These are phyloP conservation scores for Xylogone sp. DNA, from an alignment of 2,329 filamentous ascomycete species.

Conservation along the genomic window DNA sequence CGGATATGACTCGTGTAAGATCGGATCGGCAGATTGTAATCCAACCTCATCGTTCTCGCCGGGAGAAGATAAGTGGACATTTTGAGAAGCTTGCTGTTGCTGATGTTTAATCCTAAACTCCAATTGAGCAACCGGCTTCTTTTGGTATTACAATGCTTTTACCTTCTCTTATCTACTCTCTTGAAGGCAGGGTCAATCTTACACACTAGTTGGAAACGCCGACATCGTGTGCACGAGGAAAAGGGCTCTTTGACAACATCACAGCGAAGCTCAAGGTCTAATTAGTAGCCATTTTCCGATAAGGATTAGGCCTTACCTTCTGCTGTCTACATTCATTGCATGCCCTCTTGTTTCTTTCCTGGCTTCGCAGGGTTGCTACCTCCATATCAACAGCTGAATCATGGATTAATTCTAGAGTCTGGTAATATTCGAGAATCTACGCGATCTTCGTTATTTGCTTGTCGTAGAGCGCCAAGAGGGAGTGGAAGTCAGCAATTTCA, in stretches of 20 bases:
- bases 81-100: not conserved
- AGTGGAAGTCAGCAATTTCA: too few relatives aligned
- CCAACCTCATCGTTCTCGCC: not conserved
- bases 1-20: not conserved
- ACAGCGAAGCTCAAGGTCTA: conserved; percentile 61
- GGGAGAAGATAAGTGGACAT: not conserved
- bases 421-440: too few relatives aligned
- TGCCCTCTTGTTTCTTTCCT: conserved; percentile 54
- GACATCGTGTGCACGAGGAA: conserved; percentile 68
- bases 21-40: not conserved
- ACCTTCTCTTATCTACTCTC: conserved; percentile 71
- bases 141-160: conserved; percentile 33
- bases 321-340: conserved; percentile 80
- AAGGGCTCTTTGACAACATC: conserved; percentile 77
- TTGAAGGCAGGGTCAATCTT: conserved; percentile 83
- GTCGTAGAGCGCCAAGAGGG: too few relatives aligned
- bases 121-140: not conserved
- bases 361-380: not conserved
- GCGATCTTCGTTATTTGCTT: too few relatives aligned
- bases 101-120: not conserved
- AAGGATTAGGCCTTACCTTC: conserved; percentile 50
- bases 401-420: too few relatives aligned
- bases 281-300: not conserved
- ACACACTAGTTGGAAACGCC: conserved; percentile 71
- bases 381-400: too few relatives aligned